Evolutionary conservation across 148 eudicot genomes (phyloP), one percentile per base, ranked within the genome.

Genomic region (Vaccinium myrtillus): DNA sequence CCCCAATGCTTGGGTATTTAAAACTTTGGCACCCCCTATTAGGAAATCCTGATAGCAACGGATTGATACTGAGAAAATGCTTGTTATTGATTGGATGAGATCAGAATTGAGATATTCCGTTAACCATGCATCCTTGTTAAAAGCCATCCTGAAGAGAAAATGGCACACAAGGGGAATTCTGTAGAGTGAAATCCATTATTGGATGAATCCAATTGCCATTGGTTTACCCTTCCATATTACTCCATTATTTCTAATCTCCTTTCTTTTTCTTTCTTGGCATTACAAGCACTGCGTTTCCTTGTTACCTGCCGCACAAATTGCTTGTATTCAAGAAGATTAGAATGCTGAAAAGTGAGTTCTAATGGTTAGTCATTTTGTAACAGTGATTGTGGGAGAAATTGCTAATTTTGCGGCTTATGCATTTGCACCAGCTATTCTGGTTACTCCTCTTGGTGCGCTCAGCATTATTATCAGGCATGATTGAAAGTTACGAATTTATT

Each of bases 321-420:
- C 73, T n/a, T 73, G 43, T 43, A 55, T 54, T 71, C 27, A 5
- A 53, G 27, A 59, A 56, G 16, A 15, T 49, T 25, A 53, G 19
- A 75, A 46, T 4, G 50, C 77, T 86, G 77, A 75, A 51, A 5
- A 82, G 8, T 51, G 82, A 16, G 39, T 85, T 71, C 81, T 87
- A 84, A 87, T 53, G 77, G 69, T 9, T 36, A 39, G 43, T 84
- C 84, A n/a, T 53, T 89, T 77, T 89, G 43, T 73, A 63, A 87
- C 94, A 94, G 98, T 94, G 98, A 77, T 94, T 86, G 94, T 94
- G 78, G 98, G 95, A 86, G 98, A 94, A 89, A 81, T 90, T 82
- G 98, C 98, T 32, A 94, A 94, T 85, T 94, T 94, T 90, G 98
- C 95, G 16, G 98, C 98, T 61, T 94, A 94, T 89, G 98, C 98